Base-by-base conservation (phyloP, 345 rosid genomes). In the Toxicodendron radicans region DNA sequence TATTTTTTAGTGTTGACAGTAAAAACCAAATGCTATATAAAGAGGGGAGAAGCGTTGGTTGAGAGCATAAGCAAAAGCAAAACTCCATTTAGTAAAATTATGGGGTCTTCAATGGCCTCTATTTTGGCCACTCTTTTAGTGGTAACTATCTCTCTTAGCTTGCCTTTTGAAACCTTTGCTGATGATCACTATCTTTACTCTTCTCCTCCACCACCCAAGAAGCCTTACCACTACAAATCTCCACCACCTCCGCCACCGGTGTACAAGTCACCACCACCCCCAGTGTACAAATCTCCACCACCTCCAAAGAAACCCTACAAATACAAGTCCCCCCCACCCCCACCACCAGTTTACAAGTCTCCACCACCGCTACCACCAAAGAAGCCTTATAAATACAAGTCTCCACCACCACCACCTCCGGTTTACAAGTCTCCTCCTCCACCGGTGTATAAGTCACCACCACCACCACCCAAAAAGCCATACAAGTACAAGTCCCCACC, bases 41-140 rank as follows among this genome's bases (percentile, higher is more conserved):
- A 79, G 91, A 71, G 70, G 3, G 20, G 21, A 13, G 76, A 30
- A 80, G 59, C 35, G n/a, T 24, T 72, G 64, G 5, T 48, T 23
- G 12, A 79, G 75, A 79, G 83, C 86, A 79, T 11, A 48, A 48
- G 70, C 70, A 48, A 27, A 76, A 72, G 69, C 65, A 75, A 74
- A 67, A 77, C 73, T 79, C 72, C 64, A 58, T 62, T 20, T 13
- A 53, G 62, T 43, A 30, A 72, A 60, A 38, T 6, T 58, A 91
- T 87, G 87, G 83, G 86, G 75, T 83, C 87, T 60, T 68, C 82
- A 64, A 84, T 78, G 91, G 87, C 84, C 81, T 83, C 87, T 57
- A 70, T 87, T 61, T 38, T 81, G 53, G 81, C 82, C 73, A 79
- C 86, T 70, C 85, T 92, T 12, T 58, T 90, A 20, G 75, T 84